Evolutionary conservation across 177 flowering plant genomes (phyloP), one percentile per base, ranked within the genome.

Genomic region (Vitis hybrid): DNA sequence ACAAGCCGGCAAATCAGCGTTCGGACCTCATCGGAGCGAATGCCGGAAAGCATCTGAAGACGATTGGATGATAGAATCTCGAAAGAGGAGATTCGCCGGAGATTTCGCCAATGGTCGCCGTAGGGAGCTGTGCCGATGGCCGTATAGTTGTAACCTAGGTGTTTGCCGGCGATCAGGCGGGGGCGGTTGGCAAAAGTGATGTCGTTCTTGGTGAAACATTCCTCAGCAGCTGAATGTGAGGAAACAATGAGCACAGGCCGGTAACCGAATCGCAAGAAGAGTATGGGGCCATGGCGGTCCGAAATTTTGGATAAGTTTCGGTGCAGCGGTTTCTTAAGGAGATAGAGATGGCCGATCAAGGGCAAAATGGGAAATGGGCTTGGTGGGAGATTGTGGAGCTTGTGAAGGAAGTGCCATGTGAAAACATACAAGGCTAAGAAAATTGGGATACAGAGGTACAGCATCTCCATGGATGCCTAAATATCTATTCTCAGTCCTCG

Each of bases 131-230:
- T 73, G 1, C 15, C 49, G 17, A 80, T 61, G 67, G 65, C 64
- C 21, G 77, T 78, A 66, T 64, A 75, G 63, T 83, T 66, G 65
- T 77, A 67, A 2, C 82, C 82, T 0, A 77, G n/a, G 63, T 64
- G 17, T 35, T 75, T 76, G 0, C 76, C 77, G 4, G 74, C 24
- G 2, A 69, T 41, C n/a, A 79, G 30, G 6, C 62, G 73, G 1
- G 84, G 86, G 13, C 86, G 76, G 69, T 80, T 77, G 5, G 83
- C 83, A 18, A 82, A 79, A 2, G 71, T 65, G 66, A 73, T 18
- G 69, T 82, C 83, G 74, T 79, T 76, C 11, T 71, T 70, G 61
- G 77, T 75, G 50, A 79, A 21, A 35, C 82, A 79, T 61, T 76
- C 79, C 53, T 79, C 77, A 1, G 70, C 77, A 7, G 74, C 70